These are phyloP conservation scores for Senecio squalidus DNA, from an alignment of 140 eudicot species.

Conservation along the genomic window DNA sequence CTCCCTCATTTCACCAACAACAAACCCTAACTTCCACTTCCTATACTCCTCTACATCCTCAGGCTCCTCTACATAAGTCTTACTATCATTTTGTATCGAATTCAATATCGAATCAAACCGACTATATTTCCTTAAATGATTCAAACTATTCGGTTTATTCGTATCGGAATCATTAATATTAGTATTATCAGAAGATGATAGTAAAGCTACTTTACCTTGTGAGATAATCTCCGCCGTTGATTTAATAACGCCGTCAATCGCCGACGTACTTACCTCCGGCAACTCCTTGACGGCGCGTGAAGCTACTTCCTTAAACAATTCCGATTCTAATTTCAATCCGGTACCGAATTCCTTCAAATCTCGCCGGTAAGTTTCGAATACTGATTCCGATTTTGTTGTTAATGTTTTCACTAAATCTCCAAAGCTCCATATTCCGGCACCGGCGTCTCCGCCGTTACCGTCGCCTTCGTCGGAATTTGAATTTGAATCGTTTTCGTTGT, in stretches of 20 bases:
- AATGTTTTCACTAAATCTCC: slow-evolving; percentile 66
- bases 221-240: slow-evolving; percentile 67
- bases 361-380: slow-evolving; percentile 66
- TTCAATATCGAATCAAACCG: slow-evolving; percentile 65
- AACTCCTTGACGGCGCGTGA: slow-evolving; percentile 83
- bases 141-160: neutral
- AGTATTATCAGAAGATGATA: slow-evolving; percentile 25
- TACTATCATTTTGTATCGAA: slow-evolving; percentile 51
- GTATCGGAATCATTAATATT: slow-evolving; percentile 32
- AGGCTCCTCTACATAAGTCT: slow-evolving; percentile 55
- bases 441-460: slow-evolving; percentile 7
- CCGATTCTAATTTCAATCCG: slow-evolving; percentile 73
- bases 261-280: slow-evolving; percentile 77
- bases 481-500: too few relatives aligned
- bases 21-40: slow-evolving; percentile 74
- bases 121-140: slow-evolving; percentile 35
- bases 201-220: slow-evolving; percentile 51
- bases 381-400: slow-evolving; percentile 69
- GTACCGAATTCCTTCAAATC: slow-evolving; percentile 78
- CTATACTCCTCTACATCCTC: slow-evolving; percentile 72
- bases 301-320: slow-evolving; percentile 60
- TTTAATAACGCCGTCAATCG: slow-evolving; percentile 66
- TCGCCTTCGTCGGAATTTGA: too few relatives aligned
- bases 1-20: slow-evolving; percentile 49
- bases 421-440: slow-evolving; percentile 56